Percentiles rank a stretch among this genome's conserved stretches.
These are phyloP conservation scores for Aspergillus phoenicis DNA, from an alignment of 2,329 filamentous ascomycete species.

Conservation along the genomic window DNA sequence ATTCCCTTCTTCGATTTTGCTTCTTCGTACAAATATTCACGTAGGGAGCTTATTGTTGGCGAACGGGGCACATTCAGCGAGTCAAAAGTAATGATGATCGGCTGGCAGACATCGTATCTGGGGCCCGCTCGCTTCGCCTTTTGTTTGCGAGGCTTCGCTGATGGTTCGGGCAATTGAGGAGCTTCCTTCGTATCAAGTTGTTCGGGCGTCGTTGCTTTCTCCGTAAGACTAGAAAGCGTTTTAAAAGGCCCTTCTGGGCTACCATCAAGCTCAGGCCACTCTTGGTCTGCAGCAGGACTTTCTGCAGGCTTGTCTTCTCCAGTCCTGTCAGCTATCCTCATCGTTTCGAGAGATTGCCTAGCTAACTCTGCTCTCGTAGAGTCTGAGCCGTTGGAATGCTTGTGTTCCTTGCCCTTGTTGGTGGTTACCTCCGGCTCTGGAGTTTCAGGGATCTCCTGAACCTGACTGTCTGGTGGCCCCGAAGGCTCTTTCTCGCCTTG, in stretches of 20 bases:
- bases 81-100: conserved; percentile 83
- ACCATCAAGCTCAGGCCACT: conserved; percentile 38
- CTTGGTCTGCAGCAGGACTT: conserved; percentile 19
- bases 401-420: neutral
- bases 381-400: conserved; percentile 5
- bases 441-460: conserved; percentile 33
- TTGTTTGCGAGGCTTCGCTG: conserved; percentile 21
- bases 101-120: conserved; percentile 56
- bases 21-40: conserved; percentile 76
- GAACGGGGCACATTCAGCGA: conserved; percentile 71
- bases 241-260: conserved; percentile 20
- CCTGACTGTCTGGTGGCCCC: conserved; percentile 21
- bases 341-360: conserved; percentile 31
- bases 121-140: conserved; percentile 33
- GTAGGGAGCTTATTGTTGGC: conserved; percentile 67
- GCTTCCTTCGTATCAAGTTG: conserved; percentile 15
- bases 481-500: conserved; percentile 15
- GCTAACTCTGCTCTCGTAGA: conserved; percentile 28
- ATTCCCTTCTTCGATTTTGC: conserved; percentile 63
- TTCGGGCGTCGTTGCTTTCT: conserved; percentile 17
- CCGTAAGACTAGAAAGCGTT: conserved; percentile 20
- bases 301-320: conserved; percentile 6
- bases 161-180: conserved; percentile 16
- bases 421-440: conserved; percentile 18
- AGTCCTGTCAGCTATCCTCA: conserved; percentile 30